phyloP scores from a whole-genome alignment of 768 basidiomycete species.

The Tubosaeta sp. region DNA sequence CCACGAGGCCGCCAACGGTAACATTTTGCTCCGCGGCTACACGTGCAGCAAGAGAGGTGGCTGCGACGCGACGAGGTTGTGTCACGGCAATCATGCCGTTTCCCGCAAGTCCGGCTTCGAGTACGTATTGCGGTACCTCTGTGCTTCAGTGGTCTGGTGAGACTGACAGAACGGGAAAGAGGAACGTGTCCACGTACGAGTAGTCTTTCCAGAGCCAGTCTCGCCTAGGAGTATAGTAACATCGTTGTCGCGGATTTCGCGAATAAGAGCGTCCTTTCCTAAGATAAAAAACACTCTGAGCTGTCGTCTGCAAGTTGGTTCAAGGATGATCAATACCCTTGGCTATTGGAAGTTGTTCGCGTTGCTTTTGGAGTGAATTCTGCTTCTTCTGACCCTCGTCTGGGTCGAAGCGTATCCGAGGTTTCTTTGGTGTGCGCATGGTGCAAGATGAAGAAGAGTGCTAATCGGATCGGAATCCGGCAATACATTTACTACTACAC shows the following conservation, averaged over 20 bases:
- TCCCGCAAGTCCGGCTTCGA: conserved; percentile 73
- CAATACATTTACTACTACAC: conserved; percentile 4
- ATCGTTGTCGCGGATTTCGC: conserved; percentile 72
- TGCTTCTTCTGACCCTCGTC: conserved; percentile 17
- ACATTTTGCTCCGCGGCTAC: conserved; percentile 82
- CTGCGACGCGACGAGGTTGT: conserved; percentile 93
- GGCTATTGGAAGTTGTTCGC: conserved; percentile 72
- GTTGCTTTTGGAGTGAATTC: conserved; percentile 53
- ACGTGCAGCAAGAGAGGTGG: conserved; percentile 87
- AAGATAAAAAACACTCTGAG: conserved; percentile 1
- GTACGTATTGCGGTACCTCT: conserved; percentile 97
- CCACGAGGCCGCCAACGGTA: conserved; percentile 71
- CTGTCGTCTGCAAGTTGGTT: not conserved
- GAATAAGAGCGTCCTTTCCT: conserved; percentile 75
- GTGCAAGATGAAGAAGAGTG: conserved; percentile 3
- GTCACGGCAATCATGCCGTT: conserved; percentile 84
- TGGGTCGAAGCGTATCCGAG: conserved; percentile 20
- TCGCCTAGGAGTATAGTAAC: conserved; percentile 91
- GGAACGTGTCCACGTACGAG: conserved; percentile 61
- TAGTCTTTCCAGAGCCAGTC: conserved; percentile 98
- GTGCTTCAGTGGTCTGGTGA: conserved; percentile 29
- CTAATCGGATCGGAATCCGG: conserved; percentile 18
- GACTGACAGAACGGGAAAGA: conserved; percentile 2
- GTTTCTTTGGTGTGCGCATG: conserved; percentile 22
- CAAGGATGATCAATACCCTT: conserved; percentile 46